Base-by-base conservation (phyloP, 129 eudicot genomes). In the Lonicera japonica region DNA sequence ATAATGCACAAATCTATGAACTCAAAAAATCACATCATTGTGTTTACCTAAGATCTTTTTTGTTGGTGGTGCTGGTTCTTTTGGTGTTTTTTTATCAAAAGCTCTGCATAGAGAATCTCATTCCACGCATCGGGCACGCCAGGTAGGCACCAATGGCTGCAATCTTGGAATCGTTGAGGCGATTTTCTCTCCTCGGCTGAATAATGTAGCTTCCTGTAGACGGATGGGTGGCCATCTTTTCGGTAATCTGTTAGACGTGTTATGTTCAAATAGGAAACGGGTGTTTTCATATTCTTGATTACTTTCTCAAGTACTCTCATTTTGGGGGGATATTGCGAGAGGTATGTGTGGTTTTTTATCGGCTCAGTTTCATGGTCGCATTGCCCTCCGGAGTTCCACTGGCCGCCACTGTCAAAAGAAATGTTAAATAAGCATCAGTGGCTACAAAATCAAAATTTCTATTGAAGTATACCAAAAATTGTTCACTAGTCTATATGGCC, bases 111-210 rank as follows among this genome's bases (percentile, higher is more conserved):
- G 12, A 88, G 75, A 16, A 88, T 61, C 68, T 94, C 99, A 68
- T 94, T 94, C 99, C 99, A 94, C 0, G 95, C 66, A 73, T 94
- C 99, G 8, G 99, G 99, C 64, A 94, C 99, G 1, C 96, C 99
- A 0, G 99, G 99, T 48, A 94, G 72, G 70, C 99, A 94, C 99
- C 99, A 94, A 71, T 94, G 99, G 76, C 96, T 88, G 65, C 99
- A 94, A 61, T 94, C 99, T 39, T 94, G 99, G 74, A 46, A 80
- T 56, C 9, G 56, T 46, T 79, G 16, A 2, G 83, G 83, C 9
- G 81, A 52, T 75, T 45, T 67, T n/a, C 54, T 62, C 71, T 86
- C 89, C 52, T 58, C 79, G 10, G 71, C 74, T 0, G 87, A 22
- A 9, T 20, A 60, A 18, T 80, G 78, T 48, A 74, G 82, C 70